A percentile compares a stretch with the other conserved stretches of the same genome.
Conservation (phyloP, 2,329 filamentous ascomycete genomes). For the Ceratocystis huliohia region DNA sequence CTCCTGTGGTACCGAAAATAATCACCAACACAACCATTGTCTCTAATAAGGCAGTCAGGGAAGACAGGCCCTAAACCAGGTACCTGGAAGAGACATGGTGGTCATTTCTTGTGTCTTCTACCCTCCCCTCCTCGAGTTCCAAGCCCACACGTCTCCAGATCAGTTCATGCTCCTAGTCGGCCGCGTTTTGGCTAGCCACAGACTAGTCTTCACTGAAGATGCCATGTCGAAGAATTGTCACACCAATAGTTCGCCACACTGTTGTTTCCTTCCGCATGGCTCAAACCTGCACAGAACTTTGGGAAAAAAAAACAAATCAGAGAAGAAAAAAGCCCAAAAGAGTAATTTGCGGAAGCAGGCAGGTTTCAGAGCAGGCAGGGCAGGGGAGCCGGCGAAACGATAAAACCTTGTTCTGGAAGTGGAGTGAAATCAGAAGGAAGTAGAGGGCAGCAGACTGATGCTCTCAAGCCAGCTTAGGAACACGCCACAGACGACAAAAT, state of each 20-base stretch:
- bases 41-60: background rate
- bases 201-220: background rate
- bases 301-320: background rate
- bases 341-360: constrained; percentile 7
- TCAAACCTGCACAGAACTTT: constrained; percentile 6
- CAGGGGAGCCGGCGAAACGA: constrained; percentile 1
- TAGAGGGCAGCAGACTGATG: background rate
- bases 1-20: too few species aligned
- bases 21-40: background rate
- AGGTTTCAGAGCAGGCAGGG: constrained; percentile 1
- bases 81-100: background rate
- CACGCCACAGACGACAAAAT: background rate
- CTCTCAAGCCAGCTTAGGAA: background rate
- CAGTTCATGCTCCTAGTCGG: background rate
- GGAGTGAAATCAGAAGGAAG: background rate
- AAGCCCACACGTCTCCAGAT: background rate
- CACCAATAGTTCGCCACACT: background rate
- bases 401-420: constrained; percentile 6
- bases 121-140: background rate
- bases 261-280: background rate
- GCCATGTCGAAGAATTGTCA: background rate
- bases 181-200: background rate
- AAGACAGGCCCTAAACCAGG: background rate
- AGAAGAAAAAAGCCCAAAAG: constrained; percentile 4
- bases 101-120: background rate